Percentiles rank a stretch among this genome's conserved stretches.
phyloP scores from a whole-genome alignment of 257 asterid genomes.

The Nicotiana undulata region DNA sequence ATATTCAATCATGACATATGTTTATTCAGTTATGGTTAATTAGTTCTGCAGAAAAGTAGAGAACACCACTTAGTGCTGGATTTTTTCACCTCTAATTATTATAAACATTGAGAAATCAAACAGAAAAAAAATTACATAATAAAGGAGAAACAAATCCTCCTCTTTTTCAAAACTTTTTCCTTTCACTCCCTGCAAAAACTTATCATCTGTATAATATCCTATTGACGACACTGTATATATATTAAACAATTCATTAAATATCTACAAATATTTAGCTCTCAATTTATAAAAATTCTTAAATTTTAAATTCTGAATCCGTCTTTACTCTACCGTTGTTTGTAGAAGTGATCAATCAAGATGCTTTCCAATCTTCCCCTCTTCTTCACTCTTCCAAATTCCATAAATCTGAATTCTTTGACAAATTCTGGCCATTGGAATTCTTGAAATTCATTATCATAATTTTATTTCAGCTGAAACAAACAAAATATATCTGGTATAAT shows the following conservation, averaged over 20 bases:
- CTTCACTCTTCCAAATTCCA: neutral
- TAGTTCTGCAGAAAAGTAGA: too few species aligned
- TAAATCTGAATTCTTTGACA: neutral
- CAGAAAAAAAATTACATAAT: neutral
- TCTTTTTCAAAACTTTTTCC: neutral
- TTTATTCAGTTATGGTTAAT: too few species aligned
- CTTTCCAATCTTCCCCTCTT: neutral
- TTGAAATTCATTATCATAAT: neutral
- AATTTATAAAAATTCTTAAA: too few species aligned
- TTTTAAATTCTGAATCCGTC: too few species aligned
- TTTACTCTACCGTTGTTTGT: accelerated
- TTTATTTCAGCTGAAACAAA: neutral
- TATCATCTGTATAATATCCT: neutral
- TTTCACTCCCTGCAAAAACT: neutral
- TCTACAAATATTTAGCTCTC: too few species aligned
- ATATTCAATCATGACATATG: too few species aligned
- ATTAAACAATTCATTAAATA: too few species aligned
- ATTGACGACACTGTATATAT: neutral
- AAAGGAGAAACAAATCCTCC: neutral
- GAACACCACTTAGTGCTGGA: too few species aligned
- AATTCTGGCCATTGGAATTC: neutral
- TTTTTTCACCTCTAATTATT: neutral
- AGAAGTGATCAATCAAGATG: neutral
- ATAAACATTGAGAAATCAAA: neutral
- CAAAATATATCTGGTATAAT: too few species aligned